phyloP scores from a whole-genome alignment of 1,284 basidiomycete genomes.

The Sporisorium exsertum region DNA sequence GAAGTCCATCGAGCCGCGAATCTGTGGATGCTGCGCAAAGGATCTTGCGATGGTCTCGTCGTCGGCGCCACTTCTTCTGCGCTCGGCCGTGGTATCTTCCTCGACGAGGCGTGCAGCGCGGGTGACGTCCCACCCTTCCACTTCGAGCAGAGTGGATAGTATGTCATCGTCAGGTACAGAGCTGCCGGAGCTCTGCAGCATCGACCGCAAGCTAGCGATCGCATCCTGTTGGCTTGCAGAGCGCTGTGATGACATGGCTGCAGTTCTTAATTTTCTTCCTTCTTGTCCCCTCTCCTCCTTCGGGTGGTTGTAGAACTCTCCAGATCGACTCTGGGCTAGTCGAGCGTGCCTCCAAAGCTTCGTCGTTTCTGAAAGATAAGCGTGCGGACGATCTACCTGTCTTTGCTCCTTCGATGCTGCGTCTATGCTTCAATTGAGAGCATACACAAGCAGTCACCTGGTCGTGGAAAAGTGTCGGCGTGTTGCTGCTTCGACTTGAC shows the following conservation, averaged over 20 bases:
- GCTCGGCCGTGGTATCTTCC: constrained; percentile 43
- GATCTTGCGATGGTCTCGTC: constrained; percentile 51
- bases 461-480: background rate
- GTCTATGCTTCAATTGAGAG: background rate
- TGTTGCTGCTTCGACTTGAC: background rate
- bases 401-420: no score
- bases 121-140: constrained; percentile 49
- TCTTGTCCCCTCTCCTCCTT: background rate
- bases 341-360: no score
- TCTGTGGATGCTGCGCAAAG: constrained; percentile 33
- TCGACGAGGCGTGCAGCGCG: constrained; percentile 43
- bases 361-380: background rate
- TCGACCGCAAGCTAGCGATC: constrained; percentile 33
- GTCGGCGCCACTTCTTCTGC: constrained; percentile 47
- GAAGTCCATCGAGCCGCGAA: constrained; percentile 34
- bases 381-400: no score
- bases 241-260: constrained; percentile 26
- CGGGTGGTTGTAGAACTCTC: no score
- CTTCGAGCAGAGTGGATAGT: constrained; percentile 47
- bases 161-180: constrained; percentile 33
- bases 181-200: constrained; percentile 26
- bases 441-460: background rate
- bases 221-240: constrained; percentile 41
- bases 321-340: no score
- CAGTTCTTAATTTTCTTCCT: background rate